Percentiles rank a stretch among this genome's conserved stretches.
These are phyloP conservation scores for Phytopythium sindhum DNA, from an alignment of 352 stramenopile genomes.

Conservation along the genomic window DNA sequence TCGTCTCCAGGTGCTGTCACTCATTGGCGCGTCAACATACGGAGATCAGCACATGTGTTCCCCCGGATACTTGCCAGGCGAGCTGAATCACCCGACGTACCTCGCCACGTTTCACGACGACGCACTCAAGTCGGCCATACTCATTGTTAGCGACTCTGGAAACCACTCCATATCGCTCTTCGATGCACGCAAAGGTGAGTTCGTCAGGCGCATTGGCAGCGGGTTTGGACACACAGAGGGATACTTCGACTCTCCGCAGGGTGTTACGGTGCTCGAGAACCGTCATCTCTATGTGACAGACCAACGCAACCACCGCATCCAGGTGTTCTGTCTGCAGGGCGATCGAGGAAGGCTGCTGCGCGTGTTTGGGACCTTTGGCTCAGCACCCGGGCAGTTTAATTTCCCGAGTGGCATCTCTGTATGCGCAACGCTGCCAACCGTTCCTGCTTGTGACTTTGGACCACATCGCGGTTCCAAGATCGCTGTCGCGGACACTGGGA, in stretches of 20 bases:
- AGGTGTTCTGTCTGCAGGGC: constrained; percentile 43
- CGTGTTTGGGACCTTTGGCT: constrained; percentile 32
- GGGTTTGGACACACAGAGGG: constrained; percentile 52
- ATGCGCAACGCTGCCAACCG: constrained; percentile 27
- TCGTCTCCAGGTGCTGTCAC: constrained; percentile 23
- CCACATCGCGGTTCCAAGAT: constrained; percentile 43
- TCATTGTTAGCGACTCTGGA: constrained; percentile 55
- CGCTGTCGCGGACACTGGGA: constrained; percentile 46
- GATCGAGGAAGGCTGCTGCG: constrained; percentile 16
- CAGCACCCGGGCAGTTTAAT: constrained; percentile 33
- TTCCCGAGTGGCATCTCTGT: constrained; percentile 46
- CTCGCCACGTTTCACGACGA: constrained; percentile 19
- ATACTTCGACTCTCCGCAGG: constrained; percentile 55
- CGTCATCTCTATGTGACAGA: constrained; percentile 50
- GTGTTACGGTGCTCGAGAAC: constrained; percentile 40
- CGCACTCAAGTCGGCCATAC: not conserved
- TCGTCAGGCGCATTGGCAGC: constrained; percentile 34
- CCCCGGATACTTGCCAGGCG: constrained; percentile 40
- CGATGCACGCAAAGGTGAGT: constrained; percentile 28
- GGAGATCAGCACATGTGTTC: constrained; percentile 43
- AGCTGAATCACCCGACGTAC: constrained; percentile 49
- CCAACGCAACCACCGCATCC: constrained; percentile 66
- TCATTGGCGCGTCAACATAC: constrained; percentile 56
- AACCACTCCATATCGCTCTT: constrained; percentile 67
- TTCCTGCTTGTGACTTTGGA: constrained; percentile 47